Evolutionary conservation across 2,329 filamentous ascomycete genomes (phyloP), one percentile per base, ranked within the genome.

Genomic region (Exophiala aquamarina): DNA sequence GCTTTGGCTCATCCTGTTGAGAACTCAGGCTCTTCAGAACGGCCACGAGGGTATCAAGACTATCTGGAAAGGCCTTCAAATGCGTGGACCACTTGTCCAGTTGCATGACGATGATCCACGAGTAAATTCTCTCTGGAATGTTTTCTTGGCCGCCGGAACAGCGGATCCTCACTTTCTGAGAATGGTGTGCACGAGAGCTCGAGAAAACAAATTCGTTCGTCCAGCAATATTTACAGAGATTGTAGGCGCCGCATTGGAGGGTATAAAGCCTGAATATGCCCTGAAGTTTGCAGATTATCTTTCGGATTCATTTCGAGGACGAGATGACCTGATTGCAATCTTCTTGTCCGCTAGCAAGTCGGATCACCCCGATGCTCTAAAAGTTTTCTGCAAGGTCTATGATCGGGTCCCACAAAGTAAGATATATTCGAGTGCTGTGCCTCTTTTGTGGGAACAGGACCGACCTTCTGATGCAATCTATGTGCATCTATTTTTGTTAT

Each of bases 401-500:
- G 57, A 61, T 14, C 47, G 63, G 9, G 61, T 63, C 9, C 52
- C 62, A 4, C 61, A 66, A 34, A 66, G 68, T 38, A 65, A 66
- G 34, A 64, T 74, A 7, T 79, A 79, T 54, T 59, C 59, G 2
- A 63, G 61, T 18, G 58, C 72, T n/a, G 65, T 78, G 19, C 61
- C 68, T 13, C 52, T 55, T 14, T 58, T 78, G 2, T 67, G 70
- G 55, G 54, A 62, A 5, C 59, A 62, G 28, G 64, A 67, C 18
- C 56, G 66, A 31, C 61, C 66, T 40, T 56, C 66, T 15, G 59
- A 68, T 44, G 72, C 73, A 21, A 57, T 73, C 7, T 60, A 61
- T 14, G 75, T 77, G 71, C 76, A 79, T 54, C 56, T 63, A 20
- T 70, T 72, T 41, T 58, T 78, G 8, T 44, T 72, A 15, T 50